These are phyloP conservation scores for Saccharomycopsis capsularis DNA, from an alignment of 805 yeast species.

Conservation along the genomic window DNA sequence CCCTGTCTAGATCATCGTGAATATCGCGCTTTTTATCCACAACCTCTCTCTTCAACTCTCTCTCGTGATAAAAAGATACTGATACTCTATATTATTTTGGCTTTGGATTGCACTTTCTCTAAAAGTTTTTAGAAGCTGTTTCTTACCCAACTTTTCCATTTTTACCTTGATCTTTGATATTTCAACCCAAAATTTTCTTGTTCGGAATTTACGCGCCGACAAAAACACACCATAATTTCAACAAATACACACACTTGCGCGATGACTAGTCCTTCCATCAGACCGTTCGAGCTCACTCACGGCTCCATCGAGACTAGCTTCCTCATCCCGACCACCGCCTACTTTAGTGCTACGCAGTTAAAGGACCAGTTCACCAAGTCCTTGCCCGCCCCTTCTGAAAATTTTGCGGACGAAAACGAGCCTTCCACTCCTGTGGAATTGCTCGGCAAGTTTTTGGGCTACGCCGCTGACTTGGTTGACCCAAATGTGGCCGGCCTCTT, in stretches of 20 bases:
- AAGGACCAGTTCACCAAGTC: slow-evolving; percentile 77
- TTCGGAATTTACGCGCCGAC: neutral
- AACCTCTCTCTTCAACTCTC: too few species aligned
- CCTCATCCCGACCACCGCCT: slow-evolving; percentile 74
- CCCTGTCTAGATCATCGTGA: too few species aligned
- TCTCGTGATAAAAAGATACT: too few species aligned
- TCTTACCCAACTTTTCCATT: too few species aligned
- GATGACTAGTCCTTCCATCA: slow-evolving; percentile 35
- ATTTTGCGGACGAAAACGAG: slow-evolving; percentile 78
- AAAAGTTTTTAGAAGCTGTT: too few species aligned
- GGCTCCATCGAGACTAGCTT: slow-evolving; percentile 86
- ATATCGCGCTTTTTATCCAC: too few species aligned
- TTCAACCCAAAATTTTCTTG: too few species aligned
- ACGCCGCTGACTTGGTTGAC: slow-evolving; percentile 44
- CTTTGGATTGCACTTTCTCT: too few species aligned
- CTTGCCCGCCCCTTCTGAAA: slow-evolving; percentile 77
- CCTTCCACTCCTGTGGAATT: slow-evolving; percentile 84
- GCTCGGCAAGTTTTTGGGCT: slow-evolving; percentile 77
- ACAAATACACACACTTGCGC: neutral
- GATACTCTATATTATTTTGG: too few species aligned
- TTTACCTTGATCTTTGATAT: too few species aligned
- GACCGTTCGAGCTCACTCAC: slow-evolving; percentile 80
- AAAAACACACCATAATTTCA: neutral
- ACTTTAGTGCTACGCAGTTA: slow-evolving; percentile 77
- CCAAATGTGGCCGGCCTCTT: slow-evolving; percentile 45